Percentiles rank a stretch among this genome's conserved stretches.
Evolutionary conservation across 495 filamentous ascomycete genomes (phyloP).

Genomic region (Podospora pseudocomata): DNA sequence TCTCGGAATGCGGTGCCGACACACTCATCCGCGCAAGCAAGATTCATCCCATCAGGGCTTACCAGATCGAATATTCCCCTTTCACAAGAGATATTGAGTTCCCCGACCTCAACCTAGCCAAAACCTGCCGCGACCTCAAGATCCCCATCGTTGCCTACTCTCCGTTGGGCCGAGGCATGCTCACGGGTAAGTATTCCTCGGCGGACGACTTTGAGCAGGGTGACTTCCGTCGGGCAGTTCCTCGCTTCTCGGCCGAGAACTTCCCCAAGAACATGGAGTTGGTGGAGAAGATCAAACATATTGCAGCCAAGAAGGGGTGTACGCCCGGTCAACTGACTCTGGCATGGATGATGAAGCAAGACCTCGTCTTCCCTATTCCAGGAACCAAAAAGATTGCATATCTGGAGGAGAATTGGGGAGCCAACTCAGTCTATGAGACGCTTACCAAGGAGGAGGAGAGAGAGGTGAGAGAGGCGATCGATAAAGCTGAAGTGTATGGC

Average conservation of each 20-base stretch:
- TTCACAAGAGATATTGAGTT: slow-evolving; percentile 24
- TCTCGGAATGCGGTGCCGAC: slow-evolving; percentile 30
- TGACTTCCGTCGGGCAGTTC: slow-evolving; percentile 47
- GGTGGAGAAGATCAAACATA: slow-evolving; percentile 57
- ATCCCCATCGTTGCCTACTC: slow-evolving; percentile 67
- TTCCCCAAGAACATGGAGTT: slow-evolving; percentile 74
- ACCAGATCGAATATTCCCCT: slow-evolving; percentile 30
- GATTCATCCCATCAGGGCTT: slow-evolving; percentile 29
- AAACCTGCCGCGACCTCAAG: slow-evolving; percentile 41
- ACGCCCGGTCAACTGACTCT: slow-evolving; percentile 72
- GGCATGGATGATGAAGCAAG: slow-evolving; percentile 61
- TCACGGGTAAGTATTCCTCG: slow-evolving; percentile 61
- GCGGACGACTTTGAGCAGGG: slow-evolving; percentile 59
- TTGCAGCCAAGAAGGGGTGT: slow-evolving; percentile 66
- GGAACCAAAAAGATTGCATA: slow-evolving; percentile 15
- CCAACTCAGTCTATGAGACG: slow-evolving; percentile 4
- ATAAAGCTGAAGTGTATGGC: slow-evolving; percentile 15
- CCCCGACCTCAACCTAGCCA: slow-evolving; percentile 8
- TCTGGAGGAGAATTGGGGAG: slow-evolving; percentile 19
- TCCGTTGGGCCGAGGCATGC: slow-evolving; percentile 51
- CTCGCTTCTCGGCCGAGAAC: slow-evolving; percentile 65
- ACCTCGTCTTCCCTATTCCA: slow-evolving; percentile 42
- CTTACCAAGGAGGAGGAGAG: slow-evolving; percentile 12
- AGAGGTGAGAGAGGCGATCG: slow-evolving; percentile 11
- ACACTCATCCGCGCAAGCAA: slow-evolving; percentile 29